Evolutionary conservation across 2,329 filamentous ascomycete species (phyloP).

Genomic region (Mycogone perniciosa): DNA sequence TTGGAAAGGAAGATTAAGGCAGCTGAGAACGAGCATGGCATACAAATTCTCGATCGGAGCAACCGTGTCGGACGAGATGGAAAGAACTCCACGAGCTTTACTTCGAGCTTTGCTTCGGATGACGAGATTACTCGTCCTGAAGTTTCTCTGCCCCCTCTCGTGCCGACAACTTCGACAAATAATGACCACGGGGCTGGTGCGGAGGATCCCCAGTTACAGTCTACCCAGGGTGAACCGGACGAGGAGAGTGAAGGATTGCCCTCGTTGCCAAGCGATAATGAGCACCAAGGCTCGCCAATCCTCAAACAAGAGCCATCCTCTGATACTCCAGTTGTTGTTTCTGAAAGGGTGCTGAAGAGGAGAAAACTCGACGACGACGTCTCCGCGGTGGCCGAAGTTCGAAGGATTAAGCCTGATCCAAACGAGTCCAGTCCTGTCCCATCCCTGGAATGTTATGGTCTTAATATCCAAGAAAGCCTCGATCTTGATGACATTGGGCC

Average conservation of each 20-base stretch:
- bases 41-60: constrained; percentile 23
- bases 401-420: constrained; percentile 38
- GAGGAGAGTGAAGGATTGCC: constrained; percentile 19
- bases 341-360: constrained; percentile 43
- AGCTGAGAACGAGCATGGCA: constrained; percentile 34
- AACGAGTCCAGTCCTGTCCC: constrained; percentile 25
- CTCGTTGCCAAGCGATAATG: constrained; percentile 13
- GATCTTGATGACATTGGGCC: constrained; percentile 42
- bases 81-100: constrained; percentile 11
- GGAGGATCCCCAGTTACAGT: constrained; percentile 14
- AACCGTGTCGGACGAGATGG: background rate
- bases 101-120: constrained; percentile 18
- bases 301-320: constrained; percentile 51
- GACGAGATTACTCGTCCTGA: background rate
- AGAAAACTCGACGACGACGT: constrained; percentile 32
- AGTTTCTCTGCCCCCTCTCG: constrained; percentile 2
- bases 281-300: constrained; percentile 4
- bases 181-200: background rate
- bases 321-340: constrained; percentile 45
- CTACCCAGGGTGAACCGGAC: constrained; percentile 16
- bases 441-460: constrained; percentile 14
- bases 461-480: constrained; percentile 49
- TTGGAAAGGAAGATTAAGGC: constrained; percentile 38
- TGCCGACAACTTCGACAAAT: constrained; percentile 7
- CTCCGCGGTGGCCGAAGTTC: constrained; percentile 17